Evolutionary conservation across 192 early-diverging fungal species (phyloP).

Genomic region (Entomortierella parvispora): DNA sequence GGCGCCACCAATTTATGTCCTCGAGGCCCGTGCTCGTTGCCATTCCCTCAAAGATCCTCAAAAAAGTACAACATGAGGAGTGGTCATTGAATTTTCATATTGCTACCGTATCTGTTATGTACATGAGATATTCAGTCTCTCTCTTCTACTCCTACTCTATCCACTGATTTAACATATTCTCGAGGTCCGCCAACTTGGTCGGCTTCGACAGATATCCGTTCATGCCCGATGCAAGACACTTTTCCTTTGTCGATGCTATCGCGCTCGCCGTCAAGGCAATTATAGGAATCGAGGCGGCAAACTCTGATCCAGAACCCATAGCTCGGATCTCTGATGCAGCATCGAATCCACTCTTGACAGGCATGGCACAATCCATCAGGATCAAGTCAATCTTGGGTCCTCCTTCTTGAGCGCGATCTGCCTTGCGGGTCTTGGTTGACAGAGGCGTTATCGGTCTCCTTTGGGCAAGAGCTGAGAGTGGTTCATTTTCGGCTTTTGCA

Average conservation of each 20-base stretch:
- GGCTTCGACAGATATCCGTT: slow-evolving; percentile 61
- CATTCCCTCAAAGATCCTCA: no score
- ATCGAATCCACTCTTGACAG: slow-evolving; percentile 67
- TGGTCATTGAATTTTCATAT: no score
- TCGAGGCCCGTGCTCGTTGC: no score
- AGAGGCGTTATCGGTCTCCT: not conserved
- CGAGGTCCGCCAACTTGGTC: slow-evolving; percentile 52
- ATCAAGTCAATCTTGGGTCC: slow-evolving; percentile 52
- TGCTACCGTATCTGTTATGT: no score
- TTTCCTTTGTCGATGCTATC: slow-evolving; percentile 55
- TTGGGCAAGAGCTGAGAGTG: no score
- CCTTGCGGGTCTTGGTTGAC: not conserved
- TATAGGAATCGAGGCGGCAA: slow-evolving; percentile 57
- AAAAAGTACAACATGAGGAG: no score
- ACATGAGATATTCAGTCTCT: not conserved
- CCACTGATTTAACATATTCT: slow-evolving; percentile 53
- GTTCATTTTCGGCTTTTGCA: no score
- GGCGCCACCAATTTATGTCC: no score
- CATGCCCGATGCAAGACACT: slow-evolving; percentile 60
- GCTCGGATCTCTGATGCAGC: slow-evolving; percentile 60
- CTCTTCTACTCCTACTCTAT: slow-evolving; percentile 19
- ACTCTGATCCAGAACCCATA: slow-evolving; percentile 21
- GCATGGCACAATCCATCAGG: slow-evolving; percentile 70
- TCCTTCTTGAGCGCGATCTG: no score
- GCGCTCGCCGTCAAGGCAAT: slow-evolving; percentile 71